Base-by-base conservation (phyloP, 2,329 filamentous ascomycete species). In the Ophiostoma angusticollis region DNA sequence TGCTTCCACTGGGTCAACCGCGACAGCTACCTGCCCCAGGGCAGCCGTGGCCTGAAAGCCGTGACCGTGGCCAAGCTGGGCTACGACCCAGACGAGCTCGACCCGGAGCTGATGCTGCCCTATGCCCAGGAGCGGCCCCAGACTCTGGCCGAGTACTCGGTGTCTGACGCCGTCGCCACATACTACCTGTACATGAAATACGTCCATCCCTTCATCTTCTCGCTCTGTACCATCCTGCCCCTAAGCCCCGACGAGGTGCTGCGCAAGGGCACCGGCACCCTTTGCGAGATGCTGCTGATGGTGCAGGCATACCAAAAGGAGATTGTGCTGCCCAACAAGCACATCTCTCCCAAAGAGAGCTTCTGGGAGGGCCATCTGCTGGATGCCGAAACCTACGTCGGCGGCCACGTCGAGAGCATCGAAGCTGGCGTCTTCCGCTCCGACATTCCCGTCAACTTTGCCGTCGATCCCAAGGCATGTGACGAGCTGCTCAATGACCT, bases 161-260 rank as follows among this genome's bases (percentile, higher is more conserved):
- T 98, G 31, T 98, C 93, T 52, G 93, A 98, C 68, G 93, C 93
- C 9, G 91, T 98, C 36, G 91, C 91, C 17, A 98, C 91, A 0
- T 98, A 98, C 58, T 98, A 98, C 55, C 66, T 98, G 45, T 98
- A 98, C 70, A 98, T 98, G 93, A 98, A 98, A 79, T 98, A 98
- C 58, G 84, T 98, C n/a, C 91, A 98, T 58, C 91, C 91, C 4
- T 98, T 98, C 65, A 91, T 98, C 57, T 98, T 98, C 69, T 96
- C 93, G 1, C 67, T 98, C 0, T 98, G 91, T 61, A 98, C 87
- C 1, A 95, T 98, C 62, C 69, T 98, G 56, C 91, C 91, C 0
- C 70, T 98, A 1, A 85, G 84, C 31, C 85, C 87, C 24, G 89
- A 98, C 53, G 91, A 96, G 54, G 84, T 87, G 2, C 60, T 96